A percentile compares a stretch with the other conserved stretches of the same genome.
phyloP scores from a whole-genome alignment of 805 yeast species.

The Wickerhamiella cacticola region DNA sequence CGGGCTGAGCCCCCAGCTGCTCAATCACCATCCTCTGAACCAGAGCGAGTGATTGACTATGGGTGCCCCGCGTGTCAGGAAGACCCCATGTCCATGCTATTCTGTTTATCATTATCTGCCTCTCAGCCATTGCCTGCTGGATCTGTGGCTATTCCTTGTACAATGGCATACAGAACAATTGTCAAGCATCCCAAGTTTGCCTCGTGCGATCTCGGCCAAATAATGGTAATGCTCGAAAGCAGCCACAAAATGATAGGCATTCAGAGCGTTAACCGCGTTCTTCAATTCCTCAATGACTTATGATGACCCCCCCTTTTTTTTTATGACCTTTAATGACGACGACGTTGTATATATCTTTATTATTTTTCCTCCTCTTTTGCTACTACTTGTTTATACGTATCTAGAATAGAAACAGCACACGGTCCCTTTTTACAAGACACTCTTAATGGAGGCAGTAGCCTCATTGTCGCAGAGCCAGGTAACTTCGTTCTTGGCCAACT shows the following conservation, averaged over 20 bases:
- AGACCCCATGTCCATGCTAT: slow-evolving; percentile 73
- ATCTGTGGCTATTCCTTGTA: slow-evolving; percentile 50
- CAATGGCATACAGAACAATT: slow-evolving; percentile 72
- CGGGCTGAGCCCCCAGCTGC: neutral
- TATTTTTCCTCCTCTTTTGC: no score
- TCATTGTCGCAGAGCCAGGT: slow-evolving; percentile 74
- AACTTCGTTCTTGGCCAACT: slow-evolving; percentile 38
- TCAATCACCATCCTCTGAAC: neutral
- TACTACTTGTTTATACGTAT: no score
- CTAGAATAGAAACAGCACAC: no score
- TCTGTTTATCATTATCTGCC: slow-evolving; percentile 43
- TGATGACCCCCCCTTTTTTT: no score
- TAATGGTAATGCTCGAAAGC: slow-evolving; percentile 19
- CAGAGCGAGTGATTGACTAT: slow-evolving; percentile 3
- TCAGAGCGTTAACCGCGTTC: slow-evolving; percentile 23
- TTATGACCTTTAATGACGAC: no score
- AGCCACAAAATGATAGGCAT: slow-evolving; percentile 21
- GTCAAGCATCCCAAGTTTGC: slow-evolving; percentile 43
- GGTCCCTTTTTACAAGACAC: neutral
- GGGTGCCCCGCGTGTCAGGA: slow-evolving; percentile 54
- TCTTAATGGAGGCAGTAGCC: slow-evolving; percentile 43
- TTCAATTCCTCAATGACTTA: slow-evolving; percentile 18
- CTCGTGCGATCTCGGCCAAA: slow-evolving; percentile 20
- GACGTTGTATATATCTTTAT: neutral
- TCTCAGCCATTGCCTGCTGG: slow-evolving; percentile 22